Base-by-base conservation (phyloP, 176 grass and related monocot species). In the Oryza meyeriana region DNA sequence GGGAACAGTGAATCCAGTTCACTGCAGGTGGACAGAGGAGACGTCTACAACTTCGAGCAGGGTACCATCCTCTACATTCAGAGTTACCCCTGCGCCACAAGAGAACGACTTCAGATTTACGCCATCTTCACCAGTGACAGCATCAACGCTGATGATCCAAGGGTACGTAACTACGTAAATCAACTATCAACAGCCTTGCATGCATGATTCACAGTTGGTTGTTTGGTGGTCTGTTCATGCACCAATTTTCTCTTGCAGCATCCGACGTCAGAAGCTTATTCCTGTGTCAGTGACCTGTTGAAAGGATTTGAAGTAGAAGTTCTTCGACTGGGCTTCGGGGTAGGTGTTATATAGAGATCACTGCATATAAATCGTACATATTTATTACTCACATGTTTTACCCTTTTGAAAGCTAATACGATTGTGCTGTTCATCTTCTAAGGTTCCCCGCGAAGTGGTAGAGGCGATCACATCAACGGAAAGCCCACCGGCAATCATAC, bases 21-120 rank as follows among this genome's bases (percentile, higher is more conserved):
- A 6, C 34, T 93, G 4, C 85, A 87, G 14, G 63, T 99, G 38
- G 20, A 91, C 64, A 62, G 85, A 8, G 96, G 93, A 4, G 96
- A 95, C 68, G 89, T 99, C 36, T 92, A 94, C 81, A 99, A 88
- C 63, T 68, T 99, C 0, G 67, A 90, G 25, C 87, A 93, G 81
- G 96, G 91, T 5, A 93, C 87, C 69, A 72, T 89, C 73, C 16
- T 95, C 64, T 91, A 90, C 79, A 80, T 95, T 73, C 81, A 71
- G 80, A 99, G 96, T 83, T 85, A 91, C 61, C 82, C 90, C 36
- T 80, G 71, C 74, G 64, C 71, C 12, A 85, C 69, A 0, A 88
- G 89, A 41, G 82, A 86, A 33, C 88, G 85, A 44, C 81, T 99
- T 12, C 81, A 87, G 26, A 90, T 99, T 47, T 84, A 99, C 31